Conservation (phyloP, 495 filamentous ascomycete species). For the Hapsidospora chrysogenum region DNA sequence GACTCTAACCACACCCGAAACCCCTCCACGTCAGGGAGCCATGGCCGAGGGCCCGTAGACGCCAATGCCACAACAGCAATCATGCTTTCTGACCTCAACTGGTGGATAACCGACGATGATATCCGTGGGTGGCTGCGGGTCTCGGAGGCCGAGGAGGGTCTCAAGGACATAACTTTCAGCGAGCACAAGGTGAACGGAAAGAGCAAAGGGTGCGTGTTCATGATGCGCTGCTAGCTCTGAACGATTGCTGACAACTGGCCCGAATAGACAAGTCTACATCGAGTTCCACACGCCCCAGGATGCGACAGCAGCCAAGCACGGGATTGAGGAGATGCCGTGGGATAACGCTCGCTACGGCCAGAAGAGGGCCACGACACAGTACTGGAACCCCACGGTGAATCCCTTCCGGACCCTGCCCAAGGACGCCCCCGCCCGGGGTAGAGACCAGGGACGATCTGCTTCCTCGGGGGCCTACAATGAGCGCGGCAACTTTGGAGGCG, state of each 20-base stretch:
- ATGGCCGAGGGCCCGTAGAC: slow-evolving; percentile 63
- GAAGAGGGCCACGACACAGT: slow-evolving; percentile 59
- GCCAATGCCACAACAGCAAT: slow-evolving; percentile 70
- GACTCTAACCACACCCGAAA: slow-evolving; percentile 1
- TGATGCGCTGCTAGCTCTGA: background rate
- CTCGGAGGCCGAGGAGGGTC: slow-evolving; percentile 59
- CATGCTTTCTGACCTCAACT: slow-evolving; percentile 73
- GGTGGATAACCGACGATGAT: slow-evolving; percentile 96
- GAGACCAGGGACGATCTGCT: slow-evolving; percentile 40
- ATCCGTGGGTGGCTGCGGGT: slow-evolving; percentile 75
- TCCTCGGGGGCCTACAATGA: slow-evolving; percentile 21
- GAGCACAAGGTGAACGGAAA: slow-evolving; percentile 99
- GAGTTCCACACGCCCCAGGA: slow-evolving; percentile 75
- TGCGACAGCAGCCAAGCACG: slow-evolving; percentile 68
- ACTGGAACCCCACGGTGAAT: slow-evolving; percentile 60
- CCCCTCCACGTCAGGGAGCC: slow-evolving; percentile 42
- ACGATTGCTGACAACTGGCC: background rate
- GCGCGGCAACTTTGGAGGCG: slow-evolving; percentile 20
- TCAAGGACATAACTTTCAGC: slow-evolving; percentile 88
- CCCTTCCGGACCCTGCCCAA: slow-evolving; percentile 88
- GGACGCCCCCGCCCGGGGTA: slow-evolving; percentile 63
- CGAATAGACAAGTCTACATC: slow-evolving; percentile 68
- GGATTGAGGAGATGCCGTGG: slow-evolving; percentile 47
- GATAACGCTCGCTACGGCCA: slow-evolving; percentile 24
- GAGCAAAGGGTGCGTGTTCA: slow-evolving; percentile 70